Evolutionary conservation across 495 filamentous ascomycete species (phyloP).

Genomic region (Hypoxylon crocopeplum): DNA sequence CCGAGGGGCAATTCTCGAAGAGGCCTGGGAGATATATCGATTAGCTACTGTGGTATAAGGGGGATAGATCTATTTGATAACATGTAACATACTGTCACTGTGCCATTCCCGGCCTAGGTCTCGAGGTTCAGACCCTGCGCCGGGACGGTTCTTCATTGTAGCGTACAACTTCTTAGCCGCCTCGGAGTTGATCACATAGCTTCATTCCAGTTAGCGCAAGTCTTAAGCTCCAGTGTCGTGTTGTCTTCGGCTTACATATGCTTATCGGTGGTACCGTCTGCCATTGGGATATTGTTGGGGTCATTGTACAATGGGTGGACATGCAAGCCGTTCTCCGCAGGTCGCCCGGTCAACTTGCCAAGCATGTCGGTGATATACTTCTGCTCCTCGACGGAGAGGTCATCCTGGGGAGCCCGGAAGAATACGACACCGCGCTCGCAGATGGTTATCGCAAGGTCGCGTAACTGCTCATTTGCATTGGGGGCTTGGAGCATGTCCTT

Average conservation of each 20-base stretch:
- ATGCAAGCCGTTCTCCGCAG: conserved; percentile 50
- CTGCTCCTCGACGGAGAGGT: conserved; percentile 48
- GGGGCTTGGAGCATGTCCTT: conserved; percentile 64
- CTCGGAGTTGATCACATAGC: conserved; percentile 56
- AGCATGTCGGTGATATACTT: conserved; percentile 50
- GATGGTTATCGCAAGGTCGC: conserved; percentile 64
- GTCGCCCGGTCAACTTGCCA: conserved; percentile 50
- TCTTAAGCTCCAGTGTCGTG: background rate
- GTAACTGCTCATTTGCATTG: conserved; percentile 70
- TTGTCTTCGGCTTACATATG: conserved; percentile 38
- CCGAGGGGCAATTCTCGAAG: conserved; percentile 49
- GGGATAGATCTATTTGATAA: background rate
- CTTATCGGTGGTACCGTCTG: conserved; percentile 47
- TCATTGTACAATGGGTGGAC: conserved; percentile 53
- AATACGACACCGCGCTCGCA: conserved; percentile 69
- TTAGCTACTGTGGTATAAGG: background rate
- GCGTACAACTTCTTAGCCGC: conserved; percentile 53
- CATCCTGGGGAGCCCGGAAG: conserved; percentile 54
- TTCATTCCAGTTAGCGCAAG: conserved; percentile 7
- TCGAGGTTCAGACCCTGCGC: conserved; percentile 40
- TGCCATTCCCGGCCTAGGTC: conserved; percentile 54
- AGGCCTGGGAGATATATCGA: conserved; percentile 23
- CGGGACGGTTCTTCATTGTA: conserved; percentile 46
- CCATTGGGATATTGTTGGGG: conserved; percentile 50
- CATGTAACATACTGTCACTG: conserved; percentile 45